Evolutionary conservation across 192 early-diverging fungal species (phyloP).

Genomic region (Podila horticola): DNA sequence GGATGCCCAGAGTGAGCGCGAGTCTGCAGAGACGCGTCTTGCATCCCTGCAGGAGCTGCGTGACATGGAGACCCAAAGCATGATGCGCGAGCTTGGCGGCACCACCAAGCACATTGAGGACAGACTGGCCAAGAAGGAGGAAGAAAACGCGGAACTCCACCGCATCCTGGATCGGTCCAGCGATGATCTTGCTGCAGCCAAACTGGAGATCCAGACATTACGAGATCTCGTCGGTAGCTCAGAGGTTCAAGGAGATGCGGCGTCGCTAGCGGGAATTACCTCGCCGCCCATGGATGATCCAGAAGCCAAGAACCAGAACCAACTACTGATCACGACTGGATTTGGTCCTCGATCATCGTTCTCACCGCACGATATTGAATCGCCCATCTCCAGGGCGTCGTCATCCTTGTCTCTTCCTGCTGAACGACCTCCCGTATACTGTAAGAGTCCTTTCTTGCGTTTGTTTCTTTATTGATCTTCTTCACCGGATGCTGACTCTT

Average conservation of each 20-base stretch:
- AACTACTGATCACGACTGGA: conserved; percentile 18
- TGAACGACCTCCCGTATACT: conserved; percentile 37
- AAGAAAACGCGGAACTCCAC: conserved; percentile 58
- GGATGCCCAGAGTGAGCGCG: conserved; percentile 37
- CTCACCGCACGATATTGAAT: conserved; percentile 32
- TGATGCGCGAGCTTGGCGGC: conserved; percentile 44
- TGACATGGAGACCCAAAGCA: conserved; percentile 36
- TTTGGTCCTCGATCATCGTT: conserved; percentile 24
- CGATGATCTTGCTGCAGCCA: conserved; percentile 42
- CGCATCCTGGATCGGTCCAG: conserved; percentile 48
- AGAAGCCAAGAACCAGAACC: conserved; percentile 7
- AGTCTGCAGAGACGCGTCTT: conserved; percentile 33
- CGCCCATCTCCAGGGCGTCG: conserved; percentile 41
- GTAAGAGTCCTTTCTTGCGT: conserved; percentile 11
- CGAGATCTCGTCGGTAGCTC: conserved; percentile 35
- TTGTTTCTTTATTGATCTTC: background rate
- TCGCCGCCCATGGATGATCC: conserved; percentile 9
- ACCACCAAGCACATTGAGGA: conserved; percentile 52
- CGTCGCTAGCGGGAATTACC: background rate
- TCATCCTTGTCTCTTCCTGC: conserved; percentile 36
- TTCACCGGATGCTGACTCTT: background rate
- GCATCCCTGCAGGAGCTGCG: conserved; percentile 45
- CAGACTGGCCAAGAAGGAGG: conserved; percentile 52
- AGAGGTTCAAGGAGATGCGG: conserved; percentile 6
- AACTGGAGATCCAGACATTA: conserved; percentile 40